phyloP scores from a whole-genome alignment of 1,284 basidiomycete species.

The Ustilago nuda region DNA sequence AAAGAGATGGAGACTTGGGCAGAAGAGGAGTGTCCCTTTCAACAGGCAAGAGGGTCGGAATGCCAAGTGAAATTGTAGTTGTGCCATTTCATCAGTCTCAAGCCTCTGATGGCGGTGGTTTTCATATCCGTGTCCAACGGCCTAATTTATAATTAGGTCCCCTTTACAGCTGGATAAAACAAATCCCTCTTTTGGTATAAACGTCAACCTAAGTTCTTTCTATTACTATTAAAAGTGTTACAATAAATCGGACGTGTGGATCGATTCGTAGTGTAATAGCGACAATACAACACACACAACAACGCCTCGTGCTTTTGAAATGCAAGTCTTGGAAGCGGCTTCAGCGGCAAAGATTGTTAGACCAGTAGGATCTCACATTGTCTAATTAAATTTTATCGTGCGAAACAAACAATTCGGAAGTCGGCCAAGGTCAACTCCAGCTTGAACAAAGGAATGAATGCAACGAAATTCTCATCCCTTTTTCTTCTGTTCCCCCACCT shows the following conservation, averaged over 20 bases:
- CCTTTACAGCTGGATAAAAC: too few species aligned
- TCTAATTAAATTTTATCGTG: too few species aligned
- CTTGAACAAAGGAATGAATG: background rate
- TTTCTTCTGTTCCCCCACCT: slow-evolving; percentile 7
- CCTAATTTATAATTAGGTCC: too few species aligned
- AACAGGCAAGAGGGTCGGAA: too few species aligned
- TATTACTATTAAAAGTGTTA: too few species aligned
- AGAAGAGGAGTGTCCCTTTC: background rate
- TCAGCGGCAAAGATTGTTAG: too few species aligned
- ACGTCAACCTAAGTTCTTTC: too few species aligned
- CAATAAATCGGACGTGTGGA: too few species aligned
- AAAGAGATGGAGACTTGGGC: background rate
- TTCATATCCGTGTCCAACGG: too few species aligned
- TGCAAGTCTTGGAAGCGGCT: background rate
- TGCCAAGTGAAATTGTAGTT: background rate
- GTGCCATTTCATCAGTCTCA: slow-evolving; percentile 1
- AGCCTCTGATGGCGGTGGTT: background rate
- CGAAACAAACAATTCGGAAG: slow-evolving; percentile 8
- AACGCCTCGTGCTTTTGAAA: slow-evolving; percentile 17
- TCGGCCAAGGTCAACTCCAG: slow-evolving; percentile 2
- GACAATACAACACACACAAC: slow-evolving; percentile 1
- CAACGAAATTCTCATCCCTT: slow-evolving; percentile 8
- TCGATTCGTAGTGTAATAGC: background rate
- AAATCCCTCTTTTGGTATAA: too few species aligned
- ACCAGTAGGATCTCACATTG: too few species aligned